phyloP scores from a whole-genome alignment of 768 basidiomycete genomes.

The Mycena crocata region DNA sequence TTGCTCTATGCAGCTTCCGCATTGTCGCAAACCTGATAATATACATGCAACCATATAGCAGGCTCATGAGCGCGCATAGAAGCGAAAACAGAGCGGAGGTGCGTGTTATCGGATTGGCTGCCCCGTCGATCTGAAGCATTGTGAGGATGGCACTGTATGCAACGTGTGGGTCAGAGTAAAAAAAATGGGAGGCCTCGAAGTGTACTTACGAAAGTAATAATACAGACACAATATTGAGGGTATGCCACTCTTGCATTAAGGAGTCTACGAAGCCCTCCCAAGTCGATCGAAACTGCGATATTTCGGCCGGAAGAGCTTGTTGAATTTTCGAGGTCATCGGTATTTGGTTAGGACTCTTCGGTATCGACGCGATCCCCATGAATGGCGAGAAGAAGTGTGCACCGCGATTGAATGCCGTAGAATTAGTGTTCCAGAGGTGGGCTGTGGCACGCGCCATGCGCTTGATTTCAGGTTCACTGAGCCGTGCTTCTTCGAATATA shows the following conservation, averaged over 20 bases:
- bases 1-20: constrained; percentile 72
- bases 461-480: too few species aligned
- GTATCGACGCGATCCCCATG: too few species aligned
- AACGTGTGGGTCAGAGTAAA: constrained; percentile 5
- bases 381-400: too few species aligned
- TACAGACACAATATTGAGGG: constrained; percentile 27
- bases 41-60: constrained; percentile 73
- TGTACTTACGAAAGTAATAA: constrained; percentile 28
- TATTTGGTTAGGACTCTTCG: too few species aligned
- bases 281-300: too few species aligned
- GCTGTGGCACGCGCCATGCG: too few species aligned
- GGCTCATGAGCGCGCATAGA: constrained; percentile 69
- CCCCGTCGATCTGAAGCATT: constrained; percentile 49
- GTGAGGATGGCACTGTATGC: constrained; percentile 47
- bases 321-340: too few species aligned
- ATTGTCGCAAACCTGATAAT: constrained; percentile 74
- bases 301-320: too few species aligned
- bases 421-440: too few species aligned
- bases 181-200: too few species aligned
- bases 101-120: constrained; percentile 65
- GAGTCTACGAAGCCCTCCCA: constrained; percentile 31
- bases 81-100: constrained; percentile 69
- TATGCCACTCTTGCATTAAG: constrained; percentile 31
- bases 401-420: too few species aligned
- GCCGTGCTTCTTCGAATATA: too few species aligned